Percentiles rank a stretch among this genome's conserved stretches.
Conservation (phyloP, 371 early-diverging fungal species). For the Rhizopus stolonifer region DNA sequence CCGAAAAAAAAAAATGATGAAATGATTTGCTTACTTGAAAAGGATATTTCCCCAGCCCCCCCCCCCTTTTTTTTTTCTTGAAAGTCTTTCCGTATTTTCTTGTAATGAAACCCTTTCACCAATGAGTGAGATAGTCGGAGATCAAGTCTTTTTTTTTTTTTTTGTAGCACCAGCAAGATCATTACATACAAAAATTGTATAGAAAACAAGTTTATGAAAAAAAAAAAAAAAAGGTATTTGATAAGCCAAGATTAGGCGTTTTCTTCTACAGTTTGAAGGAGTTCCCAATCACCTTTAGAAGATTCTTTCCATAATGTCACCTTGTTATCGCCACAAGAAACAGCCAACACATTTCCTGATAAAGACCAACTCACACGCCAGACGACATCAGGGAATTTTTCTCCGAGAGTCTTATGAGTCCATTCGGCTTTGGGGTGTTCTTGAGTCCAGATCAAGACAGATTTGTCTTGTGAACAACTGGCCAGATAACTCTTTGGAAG, state of each 20-base stretch:
- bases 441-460: conserved; percentile 95
- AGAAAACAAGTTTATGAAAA: neutral
- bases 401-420: conserved; percentile 71
- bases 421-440: conserved; percentile 70
- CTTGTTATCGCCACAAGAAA: conserved; percentile 95
- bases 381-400: conserved; percentile 94
- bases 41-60: too few species aligned
- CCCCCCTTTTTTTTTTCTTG: too few species aligned
- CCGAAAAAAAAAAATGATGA: too few species aligned
- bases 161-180: too few species aligned
- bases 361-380: conserved; percentile 97
- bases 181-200: too few species aligned
- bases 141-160: too few species aligned
- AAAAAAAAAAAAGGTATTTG: conserved; percentile 1
- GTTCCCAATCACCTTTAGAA: conserved; percentile 89
- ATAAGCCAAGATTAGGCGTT: conserved; percentile 33
- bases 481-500: conserved; percentile 88
- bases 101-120: too few species aligned
- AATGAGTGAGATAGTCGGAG: too few species aligned
- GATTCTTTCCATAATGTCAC: conserved; percentile 95
- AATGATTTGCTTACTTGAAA: too few species aligned
- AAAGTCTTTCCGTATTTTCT: too few species aligned
- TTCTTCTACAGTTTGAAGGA: conserved; percentile 75
- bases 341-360: conserved; percentile 94
- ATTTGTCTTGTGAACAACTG: conserved; percentile 94